These are phyloP conservation scores for Flaveria robusta DNA, from an alignment of 129 eudicot genomes.

Conservation along the genomic window DNA sequence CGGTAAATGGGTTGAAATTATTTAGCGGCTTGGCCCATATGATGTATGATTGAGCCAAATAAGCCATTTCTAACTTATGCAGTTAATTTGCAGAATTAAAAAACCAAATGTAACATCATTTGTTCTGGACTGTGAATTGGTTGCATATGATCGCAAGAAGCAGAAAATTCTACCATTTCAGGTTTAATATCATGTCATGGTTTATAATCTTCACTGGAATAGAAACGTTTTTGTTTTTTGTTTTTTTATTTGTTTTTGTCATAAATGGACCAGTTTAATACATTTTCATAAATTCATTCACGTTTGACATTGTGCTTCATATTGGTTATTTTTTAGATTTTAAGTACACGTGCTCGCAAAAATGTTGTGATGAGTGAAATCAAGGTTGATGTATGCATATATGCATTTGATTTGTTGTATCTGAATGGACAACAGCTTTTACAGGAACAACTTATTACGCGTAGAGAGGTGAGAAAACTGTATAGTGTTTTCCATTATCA, in stretches of 20 bases:
- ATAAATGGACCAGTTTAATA: background rate
- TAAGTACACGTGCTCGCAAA: constrained; percentile 91
- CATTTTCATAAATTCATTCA: background rate
- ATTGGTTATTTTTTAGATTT: constrained; percentile 36
- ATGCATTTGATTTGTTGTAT: constrained; percentile 80
- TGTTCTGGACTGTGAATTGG: constrained; percentile 85
- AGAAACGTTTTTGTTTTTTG: too few relatives aligned
- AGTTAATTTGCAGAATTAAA: constrained; percentile 54
- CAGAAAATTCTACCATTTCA: constrained; percentile 80
- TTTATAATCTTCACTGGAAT: background rate
- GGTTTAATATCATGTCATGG: constrained; percentile 38
- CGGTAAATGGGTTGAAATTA: background rate
- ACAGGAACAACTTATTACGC: constrained; percentile 74
- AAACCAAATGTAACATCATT: constrained; percentile 65
- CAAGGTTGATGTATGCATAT: constrained; percentile 83
- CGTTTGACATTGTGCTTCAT: background rate
- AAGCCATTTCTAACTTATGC: background rate
- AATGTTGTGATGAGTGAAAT: constrained; percentile 78
- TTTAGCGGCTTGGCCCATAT: background rate
- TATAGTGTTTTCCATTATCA: background rate
- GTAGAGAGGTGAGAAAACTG: constrained; percentile 59
- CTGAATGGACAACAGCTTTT: constrained; percentile 68
- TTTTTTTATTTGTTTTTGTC: too few relatives aligned
- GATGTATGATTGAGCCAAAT: background rate
- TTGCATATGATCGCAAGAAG: constrained; percentile 88